Evolutionary conservation across 805 yeast genomes (phyloP), one percentile per base, ranked within the genome.

Genomic region (Candida silvatica): DNA sequence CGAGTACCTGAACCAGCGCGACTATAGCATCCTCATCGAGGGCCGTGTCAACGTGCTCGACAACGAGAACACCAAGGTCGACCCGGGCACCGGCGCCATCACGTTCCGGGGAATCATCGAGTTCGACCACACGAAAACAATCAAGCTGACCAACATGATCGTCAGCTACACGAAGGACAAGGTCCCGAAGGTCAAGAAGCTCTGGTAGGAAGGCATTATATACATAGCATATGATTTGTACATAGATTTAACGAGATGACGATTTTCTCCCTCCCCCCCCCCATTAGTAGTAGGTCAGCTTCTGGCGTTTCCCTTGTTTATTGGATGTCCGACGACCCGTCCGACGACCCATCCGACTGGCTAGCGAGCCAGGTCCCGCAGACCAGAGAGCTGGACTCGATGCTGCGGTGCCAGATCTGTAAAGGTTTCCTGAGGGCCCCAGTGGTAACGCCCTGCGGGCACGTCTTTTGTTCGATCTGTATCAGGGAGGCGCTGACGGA

Each of bases 401-500:
- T 79, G 18, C 62, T 86, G 34, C 53, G 95, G 49, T 88, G 97
- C 52, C 87, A 81, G 46, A 81, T 88, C 7, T 88, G 97, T 56
- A 84, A 87, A 48, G 96, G 86, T 40, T 74, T 80, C 43, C 64
- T 83, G 36, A 68, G 61, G 22, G 82, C 88, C 1, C 96, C 97
- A 1, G 84, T 85, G 25, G 59, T 81, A 29, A 83, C 96, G 1
- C 70, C 80, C 2, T 88, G 97, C 61, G 80, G 83, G 25, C 97
- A 88, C 54, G 78, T 88, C 1, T 88, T 86, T 54, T 88, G 97
- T 56, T 84, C 95, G 0, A 66, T 77, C 11, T 88, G 97, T 54
- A 82, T 88, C 20, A 65, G 95, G 38, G 72, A 80, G 41, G 74
- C 80, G 42, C 58, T 88, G 27, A 61, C 74, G n/a, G 57, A 56